These are phyloP conservation scores for Ophioceras dolichostomum DNA, from an alignment of 2,329 filamentous ascomycete genomes.

Conservation along the genomic window DNA sequence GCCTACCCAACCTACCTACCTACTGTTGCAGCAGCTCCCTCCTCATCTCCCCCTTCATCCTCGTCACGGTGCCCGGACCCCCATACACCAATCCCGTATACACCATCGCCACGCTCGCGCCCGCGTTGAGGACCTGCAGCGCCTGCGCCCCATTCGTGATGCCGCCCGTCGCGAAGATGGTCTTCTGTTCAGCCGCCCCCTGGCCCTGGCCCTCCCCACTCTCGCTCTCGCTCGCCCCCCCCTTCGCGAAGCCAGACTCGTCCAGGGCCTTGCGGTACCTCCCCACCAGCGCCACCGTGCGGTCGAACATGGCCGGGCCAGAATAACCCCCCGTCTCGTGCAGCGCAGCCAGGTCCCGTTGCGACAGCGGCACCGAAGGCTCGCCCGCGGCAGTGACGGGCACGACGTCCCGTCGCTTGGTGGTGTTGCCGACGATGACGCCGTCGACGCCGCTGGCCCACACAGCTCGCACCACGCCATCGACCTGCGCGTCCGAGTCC, in stretches of 20 bases:
- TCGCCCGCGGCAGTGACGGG: constrained; percentile 42
- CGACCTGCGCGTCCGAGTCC: constrained; percentile 71
- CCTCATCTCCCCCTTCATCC: constrained; percentile 53
- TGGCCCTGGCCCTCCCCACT: constrained; percentile 14
- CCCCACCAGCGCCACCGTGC: constrained; percentile 66
- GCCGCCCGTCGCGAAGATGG: constrained; percentile 87
- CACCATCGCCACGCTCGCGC: constrained; percentile 81
- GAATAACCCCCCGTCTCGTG: constrained; percentile 80
- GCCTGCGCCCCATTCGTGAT: constrained; percentile 85
- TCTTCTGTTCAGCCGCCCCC: constrained; percentile 42
- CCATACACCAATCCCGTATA: constrained; percentile 67
- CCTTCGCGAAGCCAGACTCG: constrained; percentile 25
- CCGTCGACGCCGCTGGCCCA: constrained; percentile 80
- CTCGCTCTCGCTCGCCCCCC: constrained; percentile 15
- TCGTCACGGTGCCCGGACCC: constrained; percentile 50
- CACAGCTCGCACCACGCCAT: constrained; percentile 79
- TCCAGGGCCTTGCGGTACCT: constrained; percentile 65
- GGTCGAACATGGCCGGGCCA: constrained; percentile 76
- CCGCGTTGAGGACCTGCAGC: constrained; percentile 69
- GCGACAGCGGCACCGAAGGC: constrained; percentile 50
- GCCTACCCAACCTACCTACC: no score
- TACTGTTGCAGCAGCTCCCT: constrained; percentile 20
- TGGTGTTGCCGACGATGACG: constrained; percentile 95
- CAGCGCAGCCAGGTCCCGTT: constrained; percentile 54
- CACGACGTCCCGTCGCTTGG: constrained; percentile 64